Evolutionary conservation across 257 asterid genomes (phyloP).

Genomic region (Nicotiana knightiana): DNA sequence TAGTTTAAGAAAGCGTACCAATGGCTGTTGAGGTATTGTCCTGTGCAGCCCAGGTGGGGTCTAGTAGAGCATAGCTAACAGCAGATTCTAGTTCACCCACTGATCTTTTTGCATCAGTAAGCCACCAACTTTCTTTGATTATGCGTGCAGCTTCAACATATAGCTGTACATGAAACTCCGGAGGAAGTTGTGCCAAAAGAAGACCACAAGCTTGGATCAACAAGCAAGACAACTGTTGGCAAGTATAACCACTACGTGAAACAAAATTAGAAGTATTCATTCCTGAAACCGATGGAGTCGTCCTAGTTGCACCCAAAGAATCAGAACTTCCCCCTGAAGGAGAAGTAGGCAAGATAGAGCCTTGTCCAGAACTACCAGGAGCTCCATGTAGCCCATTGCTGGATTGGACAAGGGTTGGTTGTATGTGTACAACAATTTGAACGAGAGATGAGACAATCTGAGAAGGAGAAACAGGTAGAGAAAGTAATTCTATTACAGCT

Average conservation of each 20-base stretch:
- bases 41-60: constrained; percentile 98
- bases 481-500: constrained; percentile 88
- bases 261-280: constrained; percentile 57
- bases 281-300: constrained; percentile 59
- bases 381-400: constrained; percentile 61
- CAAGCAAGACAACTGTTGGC: constrained; percentile 93
- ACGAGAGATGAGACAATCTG: constrained; percentile 83
- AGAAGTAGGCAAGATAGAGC: constrained; percentile 87
- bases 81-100: constrained; percentile 85
- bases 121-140: constrained; percentile 97
- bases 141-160: constrained; percentile 87
- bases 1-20: constrained; percentile 42
- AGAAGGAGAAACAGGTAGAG: constrained; percentile 77
- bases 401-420: constrained; percentile 89
- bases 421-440: constrained; percentile 93
- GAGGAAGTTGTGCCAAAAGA: constrained; percentile 92
- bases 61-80: constrained; percentile 83
- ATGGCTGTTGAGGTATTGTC: constrained; percentile 97
- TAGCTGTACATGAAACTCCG: constrained; percentile 78
- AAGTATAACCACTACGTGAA: constrained; percentile 92
- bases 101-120: constrained; percentile 79
- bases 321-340: constrained; percentile 98
- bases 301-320: constrained; percentile 69
- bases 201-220: constrained; percentile 97
- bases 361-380: constrained; percentile 50